These are phyloP conservation scores for Lasiosphaeria hispida DNA, from an alignment of 495 filamentous ascomycete species.

Conservation along the genomic window DNA sequence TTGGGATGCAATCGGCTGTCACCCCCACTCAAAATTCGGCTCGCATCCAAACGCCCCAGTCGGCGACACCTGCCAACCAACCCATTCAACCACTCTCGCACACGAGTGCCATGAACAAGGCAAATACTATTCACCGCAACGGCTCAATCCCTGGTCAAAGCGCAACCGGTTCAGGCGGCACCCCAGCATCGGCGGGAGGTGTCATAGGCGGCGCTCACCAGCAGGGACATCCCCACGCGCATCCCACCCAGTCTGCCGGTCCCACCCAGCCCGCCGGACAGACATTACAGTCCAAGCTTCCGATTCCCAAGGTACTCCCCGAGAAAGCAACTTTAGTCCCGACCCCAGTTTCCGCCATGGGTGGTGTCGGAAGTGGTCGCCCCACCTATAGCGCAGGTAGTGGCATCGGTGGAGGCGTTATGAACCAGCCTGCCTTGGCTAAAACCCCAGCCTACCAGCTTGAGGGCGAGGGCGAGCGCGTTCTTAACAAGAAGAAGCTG, in stretches of 20 bases:
- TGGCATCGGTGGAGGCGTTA: constrained; percentile 67
- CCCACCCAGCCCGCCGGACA: constrained; percentile 22
- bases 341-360: constrained; percentile 57
- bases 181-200: constrained; percentile 32
- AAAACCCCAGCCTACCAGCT: constrained; percentile 79
- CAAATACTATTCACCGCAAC: constrained; percentile 40
- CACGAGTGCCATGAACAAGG: constrained; percentile 41
- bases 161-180: constrained; percentile 4
- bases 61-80: constrained; percentile 45
- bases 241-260: constrained; percentile 38
- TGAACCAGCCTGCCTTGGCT: constrained; percentile 80
- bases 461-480: constrained; percentile 83
- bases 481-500: constrained; percentile 93
- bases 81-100: constrained; percentile 48
- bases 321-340: constrained; percentile 59
- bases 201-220: constrained; percentile 27
- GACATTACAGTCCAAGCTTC: constrained; percentile 56
- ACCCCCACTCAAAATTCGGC: constrained; percentile 45
- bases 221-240: constrained; percentile 55
- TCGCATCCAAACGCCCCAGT: constrained; percentile 46
- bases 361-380: constrained; percentile 60
- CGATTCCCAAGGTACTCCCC: constrained; percentile 77
- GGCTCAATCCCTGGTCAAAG: constrained; percentile 29
- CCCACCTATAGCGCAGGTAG: constrained; percentile 77
- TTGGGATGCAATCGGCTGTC: constrained; percentile 37